Conservation (phyloP, 164 flowering plant genomes). For the Brasenia schreberi region DNA sequence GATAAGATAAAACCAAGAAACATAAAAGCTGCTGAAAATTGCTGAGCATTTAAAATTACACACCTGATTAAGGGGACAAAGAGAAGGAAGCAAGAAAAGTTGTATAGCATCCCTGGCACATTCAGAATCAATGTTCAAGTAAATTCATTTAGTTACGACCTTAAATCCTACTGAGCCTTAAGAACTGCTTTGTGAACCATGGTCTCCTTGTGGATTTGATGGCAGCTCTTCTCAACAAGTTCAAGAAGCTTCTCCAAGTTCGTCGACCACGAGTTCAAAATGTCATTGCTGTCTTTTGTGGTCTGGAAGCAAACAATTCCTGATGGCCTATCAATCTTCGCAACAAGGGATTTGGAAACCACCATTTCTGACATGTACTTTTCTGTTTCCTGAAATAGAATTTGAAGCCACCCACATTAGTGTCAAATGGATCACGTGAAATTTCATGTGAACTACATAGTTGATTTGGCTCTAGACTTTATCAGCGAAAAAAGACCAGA, state of each 20-base stretch:
- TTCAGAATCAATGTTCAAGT: not conserved
- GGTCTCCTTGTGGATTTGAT: conserved; percentile 96
- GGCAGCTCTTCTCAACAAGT: conserved; percentile 97
- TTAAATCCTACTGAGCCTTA: conserved; percentile 23
- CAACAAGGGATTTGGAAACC: conserved; percentile 68
- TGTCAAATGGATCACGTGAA: too few species aligned
- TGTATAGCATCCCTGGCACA: too few species aligned
- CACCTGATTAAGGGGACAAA: too few species aligned
- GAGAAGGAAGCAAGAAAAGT: too few species aligned
- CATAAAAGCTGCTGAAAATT: too few species aligned
- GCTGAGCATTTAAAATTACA: too few species aligned
- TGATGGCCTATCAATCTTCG: conserved; percentile 82
- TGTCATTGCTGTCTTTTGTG: conserved; percentile 78
- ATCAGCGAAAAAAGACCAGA: too few species aligned
- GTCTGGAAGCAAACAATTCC: conserved; percentile 72
- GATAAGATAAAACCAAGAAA: too few species aligned
- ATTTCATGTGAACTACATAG: too few species aligned
- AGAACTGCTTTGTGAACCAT: conserved; percentile 90
- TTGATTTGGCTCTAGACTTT: too few species aligned
- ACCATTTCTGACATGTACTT: conserved; percentile 96
- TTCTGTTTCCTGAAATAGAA: conserved; percentile 62
- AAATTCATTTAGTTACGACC: not conserved
- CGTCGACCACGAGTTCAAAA: conserved; percentile 79
- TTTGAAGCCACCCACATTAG: too few species aligned
- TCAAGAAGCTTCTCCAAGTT: conserved; percentile 94